phyloP scores from a whole-genome alignment of 73 alveolate species.

The Paramecium biaurelia region DNA sequence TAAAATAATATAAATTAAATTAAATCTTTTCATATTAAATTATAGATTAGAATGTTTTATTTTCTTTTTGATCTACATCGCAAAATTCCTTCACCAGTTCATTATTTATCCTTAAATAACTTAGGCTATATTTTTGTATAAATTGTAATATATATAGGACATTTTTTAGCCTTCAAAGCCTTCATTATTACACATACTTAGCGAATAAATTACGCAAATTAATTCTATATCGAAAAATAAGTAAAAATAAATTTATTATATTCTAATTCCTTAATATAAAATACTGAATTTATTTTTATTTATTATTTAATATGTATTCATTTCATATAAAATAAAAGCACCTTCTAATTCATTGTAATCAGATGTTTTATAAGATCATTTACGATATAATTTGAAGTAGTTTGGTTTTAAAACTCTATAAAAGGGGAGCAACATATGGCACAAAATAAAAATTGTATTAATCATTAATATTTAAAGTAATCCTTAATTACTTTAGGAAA shows the following conservation, averaged over 20 bases:
- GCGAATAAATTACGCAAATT: neutral
- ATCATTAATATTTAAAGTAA: neutral
- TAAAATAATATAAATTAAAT: too few relatives aligned
- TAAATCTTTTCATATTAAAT: neutral
- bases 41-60: neutral
- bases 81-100: neutral
- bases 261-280: neutral
- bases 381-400: too few relatives aligned
- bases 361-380: too few relatives aligned
- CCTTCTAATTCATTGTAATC: neutral
- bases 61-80: neutral
- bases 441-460: too few relatives aligned
- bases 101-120: too few relatives aligned
- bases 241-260: too few relatives aligned
- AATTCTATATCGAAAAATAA: too few relatives aligned
- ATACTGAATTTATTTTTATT: neutral
- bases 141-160: too few relatives aligned
- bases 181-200: neutral
- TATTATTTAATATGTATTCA: neutral
- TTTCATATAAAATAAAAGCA: too few relatives aligned
- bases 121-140: too few relatives aligned
- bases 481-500: too few relatives aligned
- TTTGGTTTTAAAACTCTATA: neutral
- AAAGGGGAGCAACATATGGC: neutral
- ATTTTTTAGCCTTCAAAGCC: neutral